phyloP scores from a whole-genome alignment of 176 grass and related monocot species.

The Alopecurus myosuroides region DNA sequence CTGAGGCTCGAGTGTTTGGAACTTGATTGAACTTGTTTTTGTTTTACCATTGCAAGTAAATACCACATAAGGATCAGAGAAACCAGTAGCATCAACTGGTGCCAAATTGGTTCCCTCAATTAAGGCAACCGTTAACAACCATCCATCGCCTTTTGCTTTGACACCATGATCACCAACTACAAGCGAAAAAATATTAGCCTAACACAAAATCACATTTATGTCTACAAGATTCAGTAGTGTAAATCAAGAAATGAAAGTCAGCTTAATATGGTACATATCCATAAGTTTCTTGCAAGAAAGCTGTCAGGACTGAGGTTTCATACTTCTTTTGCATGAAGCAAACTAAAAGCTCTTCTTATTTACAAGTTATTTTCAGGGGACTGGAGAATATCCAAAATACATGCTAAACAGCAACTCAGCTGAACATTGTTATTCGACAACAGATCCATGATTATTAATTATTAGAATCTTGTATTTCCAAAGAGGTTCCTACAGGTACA shows the following conservation, averaged over 20 bases:
- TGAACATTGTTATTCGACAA: neutral
- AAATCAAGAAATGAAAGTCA: neutral
- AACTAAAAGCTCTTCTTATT: neutral
- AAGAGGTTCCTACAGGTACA: neutral
- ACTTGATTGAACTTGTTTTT: conserved; percentile 96
- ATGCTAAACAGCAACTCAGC: conserved; percentile 7
- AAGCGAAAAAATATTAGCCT: conserved; percentile 11
- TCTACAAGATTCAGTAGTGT: conserved; percentile 11
- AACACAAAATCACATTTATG: conserved; percentile 11
- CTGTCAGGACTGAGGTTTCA: neutral
- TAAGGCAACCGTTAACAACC: conserved; percentile 80
- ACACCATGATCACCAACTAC: conserved; percentile 79
- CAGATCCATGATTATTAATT: neutral
- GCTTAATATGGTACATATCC: neutral
- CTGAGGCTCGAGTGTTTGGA: conserved; percentile 76
- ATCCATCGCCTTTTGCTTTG: conserved; percentile 91
- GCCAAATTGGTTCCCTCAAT: conserved; percentile 81
- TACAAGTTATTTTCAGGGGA: neutral
- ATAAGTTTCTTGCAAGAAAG: neutral
- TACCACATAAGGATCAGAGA: conserved; percentile 90
- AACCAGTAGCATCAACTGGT: conserved; percentile 67
- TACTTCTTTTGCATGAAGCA: conserved; percentile 5
- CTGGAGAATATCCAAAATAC: neutral
- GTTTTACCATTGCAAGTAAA: conserved; percentile 93
- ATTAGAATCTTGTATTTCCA: neutral